Base-by-base conservation (phyloP, 805 yeast species). In the Metschnikowia aberdeeniae region DNA sequence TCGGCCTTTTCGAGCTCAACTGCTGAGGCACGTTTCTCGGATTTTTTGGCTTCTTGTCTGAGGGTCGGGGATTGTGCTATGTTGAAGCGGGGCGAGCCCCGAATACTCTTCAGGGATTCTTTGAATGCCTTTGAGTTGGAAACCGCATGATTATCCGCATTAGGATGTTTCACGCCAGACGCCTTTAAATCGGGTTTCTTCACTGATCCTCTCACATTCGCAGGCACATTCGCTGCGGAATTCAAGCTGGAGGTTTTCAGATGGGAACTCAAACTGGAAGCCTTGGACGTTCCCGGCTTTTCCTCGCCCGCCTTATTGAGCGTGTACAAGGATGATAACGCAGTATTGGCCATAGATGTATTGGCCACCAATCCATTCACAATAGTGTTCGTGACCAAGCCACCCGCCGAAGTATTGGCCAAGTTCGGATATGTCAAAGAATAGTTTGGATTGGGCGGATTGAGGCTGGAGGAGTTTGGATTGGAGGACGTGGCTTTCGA, bases 311-410 rank as follows among this genome's bases (percentile, higher is more conserved):
- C 36, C 45, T 64, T 66, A 46, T 70, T 70, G 43, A 71, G 53
- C 6, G 58, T 60, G 50, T 71, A 71, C 32, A 71, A 58, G 1
- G 73, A 52, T 4, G 72, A 60, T 19, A 71, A 56, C 0, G 76
- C 76, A 0, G 75, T 62, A 5, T 56, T 53, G 13, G 66, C 66
- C 32, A 45, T 52, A 9, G 55, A 51, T 4, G 55, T 50, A 28
- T 58, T 56, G 2, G 72, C 52, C 6, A 71, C 75, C 9, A 72
- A 66, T 1, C 75, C 76, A 5, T 59, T 47, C 2, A 60, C 76
- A 0, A 62, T 54, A 0, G 74, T 65, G 20, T 53, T 61, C 4
- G 71, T 64, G 24, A 39, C 42, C 24, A 31, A 32, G 9, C 29
- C 35, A 11, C 12, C 36, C 7, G 12, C 35, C 28, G 35, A 30